Evolutionary conservation across 2,329 filamentous ascomycete genomes (phyloP).

Genomic region (Calonectria pseudoturangicola): DNA sequence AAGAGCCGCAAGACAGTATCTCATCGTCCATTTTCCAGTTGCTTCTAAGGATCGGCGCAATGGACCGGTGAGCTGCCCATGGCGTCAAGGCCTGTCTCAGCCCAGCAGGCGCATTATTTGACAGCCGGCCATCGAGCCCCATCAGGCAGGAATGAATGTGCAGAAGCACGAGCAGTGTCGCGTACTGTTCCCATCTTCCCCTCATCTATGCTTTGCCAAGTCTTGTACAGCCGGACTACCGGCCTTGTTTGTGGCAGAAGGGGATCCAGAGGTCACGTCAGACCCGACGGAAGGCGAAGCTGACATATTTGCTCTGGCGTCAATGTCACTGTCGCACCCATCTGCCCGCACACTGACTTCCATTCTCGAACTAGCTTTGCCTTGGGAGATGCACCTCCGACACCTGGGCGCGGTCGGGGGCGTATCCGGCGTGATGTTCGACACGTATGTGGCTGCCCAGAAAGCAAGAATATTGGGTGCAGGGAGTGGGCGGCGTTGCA

Average conservation of each 20-base stretch:
- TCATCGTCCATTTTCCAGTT: not conserved
- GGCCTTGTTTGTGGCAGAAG: not conserved
- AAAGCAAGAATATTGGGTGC: not conserved
- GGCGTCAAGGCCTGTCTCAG: not conserved
- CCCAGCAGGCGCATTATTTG: not conserved
- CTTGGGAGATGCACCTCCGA: not conserved
- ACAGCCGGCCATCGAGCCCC: not conserved
- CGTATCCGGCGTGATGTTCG: not conserved
- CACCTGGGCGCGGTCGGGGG: no score
- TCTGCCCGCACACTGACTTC: not conserved
- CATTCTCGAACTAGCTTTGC: not conserved
- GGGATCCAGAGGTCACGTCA: not conserved
- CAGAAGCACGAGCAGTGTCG: not conserved
- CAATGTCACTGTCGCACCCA: not conserved
- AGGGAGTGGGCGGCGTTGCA: constrained; percentile 1
- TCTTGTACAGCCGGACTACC: not conserved
- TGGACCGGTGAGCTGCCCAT: not conserved
- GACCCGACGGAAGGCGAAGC: not conserved
- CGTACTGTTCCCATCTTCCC: not conserved
- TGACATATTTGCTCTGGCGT: constrained; percentile 13
- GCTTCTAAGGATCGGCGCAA: not conserved
- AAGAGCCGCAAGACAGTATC: constrained; percentile 5
- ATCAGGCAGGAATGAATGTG: not conserved
- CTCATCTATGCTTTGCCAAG: constrained; percentile 10
- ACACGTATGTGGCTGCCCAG: not conserved